Evolutionary conservation across 2,329 filamentous ascomycete genomes (phyloP).

Genomic region (Pseudogymnoascus sp.): DNA sequence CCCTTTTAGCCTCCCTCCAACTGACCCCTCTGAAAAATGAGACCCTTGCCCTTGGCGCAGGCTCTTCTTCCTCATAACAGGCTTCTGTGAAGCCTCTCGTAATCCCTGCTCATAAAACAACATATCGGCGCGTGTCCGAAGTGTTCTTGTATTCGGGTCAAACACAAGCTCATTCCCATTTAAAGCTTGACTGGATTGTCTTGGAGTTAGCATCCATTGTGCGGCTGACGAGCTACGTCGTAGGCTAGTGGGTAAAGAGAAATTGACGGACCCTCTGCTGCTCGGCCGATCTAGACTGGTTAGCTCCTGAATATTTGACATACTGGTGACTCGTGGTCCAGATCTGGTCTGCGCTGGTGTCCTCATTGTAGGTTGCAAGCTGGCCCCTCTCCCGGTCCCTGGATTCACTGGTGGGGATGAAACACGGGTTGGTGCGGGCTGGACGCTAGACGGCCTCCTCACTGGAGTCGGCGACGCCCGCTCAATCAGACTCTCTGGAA

Average conservation of each 20-base stretch:
- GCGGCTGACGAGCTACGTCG: conserved; percentile 26
- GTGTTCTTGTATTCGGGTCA: conserved; percentile 56
- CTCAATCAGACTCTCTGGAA: conserved; percentile 44
- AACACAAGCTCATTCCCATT: conserved; percentile 45
- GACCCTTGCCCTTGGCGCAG: conserved; percentile 29
- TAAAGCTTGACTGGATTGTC: conserved; percentile 21
- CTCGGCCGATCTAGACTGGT: conserved; percentile 35
- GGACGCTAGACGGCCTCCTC: conserved; percentile 31
- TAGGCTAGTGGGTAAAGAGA: conserved; percentile 40
- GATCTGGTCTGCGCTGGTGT: conserved; percentile 22
- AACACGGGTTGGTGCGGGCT: conserved; percentile 28
- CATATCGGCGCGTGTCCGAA: conserved; percentile 43
- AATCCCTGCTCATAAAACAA: conserved; percentile 36
- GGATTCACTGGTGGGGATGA: conserved; percentile 26
- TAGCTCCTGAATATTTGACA: conserved; percentile 32
- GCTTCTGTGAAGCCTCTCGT: conserved; percentile 32
- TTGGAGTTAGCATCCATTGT: conserved; percentile 26
- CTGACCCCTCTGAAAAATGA: conserved; percentile 41
- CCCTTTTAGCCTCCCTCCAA: conserved; percentile 42
- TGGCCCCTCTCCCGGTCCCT: conserved; percentile 25
- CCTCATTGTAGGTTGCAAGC: conserved; percentile 22
- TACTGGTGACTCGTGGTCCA: conserved; percentile 11
- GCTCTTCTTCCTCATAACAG: conserved; percentile 34
- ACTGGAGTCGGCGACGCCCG: conserved; percentile 23
- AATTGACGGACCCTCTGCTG: conserved; percentile 40